These are phyloP conservation scores for Candida sonorensis DNA, from an alignment of 805 yeast genomes.

Conservation along the genomic window DNA sequence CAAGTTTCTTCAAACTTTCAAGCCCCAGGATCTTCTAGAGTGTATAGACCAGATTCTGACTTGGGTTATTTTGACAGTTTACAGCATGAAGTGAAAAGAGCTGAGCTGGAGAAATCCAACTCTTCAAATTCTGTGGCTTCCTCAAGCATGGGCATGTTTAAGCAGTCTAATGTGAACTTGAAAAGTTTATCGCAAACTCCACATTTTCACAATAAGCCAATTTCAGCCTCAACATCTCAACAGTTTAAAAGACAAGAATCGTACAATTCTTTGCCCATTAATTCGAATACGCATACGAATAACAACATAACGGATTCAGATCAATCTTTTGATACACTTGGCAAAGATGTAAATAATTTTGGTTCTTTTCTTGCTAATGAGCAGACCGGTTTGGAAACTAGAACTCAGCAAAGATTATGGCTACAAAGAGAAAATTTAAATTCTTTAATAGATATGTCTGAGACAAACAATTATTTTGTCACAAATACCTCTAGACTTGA, in stretches of 20 bases:
- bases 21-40: no score
- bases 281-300: no score
- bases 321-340: constrained; percentile 2
- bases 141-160: constrained; percentile 18
- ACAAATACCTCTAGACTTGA: constrained; percentile 56
- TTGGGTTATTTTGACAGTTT: constrained; percentile 1
- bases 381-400: constrained; percentile 42
- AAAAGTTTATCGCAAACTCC: neutral
- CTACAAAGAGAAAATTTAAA: constrained; percentile 60
- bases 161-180: constrained; percentile 17
- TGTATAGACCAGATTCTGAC: neutral
- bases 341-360: constrained; percentile 3
- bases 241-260: constrained; percentile 15
- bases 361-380: constrained; percentile 28
- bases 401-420: constrained; percentile 85
- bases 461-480: constrained; percentile 17
- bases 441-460: constrained; percentile 52
- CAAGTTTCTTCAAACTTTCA: no score
- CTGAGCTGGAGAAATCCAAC: constrained; percentile 16
- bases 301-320: constrained; percentile 4
- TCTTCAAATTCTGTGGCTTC: constrained; percentile 7
- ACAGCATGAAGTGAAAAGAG: neutral
- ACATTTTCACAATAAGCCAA: neutral
- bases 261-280: constrained; percentile 11
- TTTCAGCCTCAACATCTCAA: constrained; percentile 6